Base-by-base conservation (phyloP, 2,329 filamentous ascomycete species). In the Hirsutella thompsonii region DNA sequence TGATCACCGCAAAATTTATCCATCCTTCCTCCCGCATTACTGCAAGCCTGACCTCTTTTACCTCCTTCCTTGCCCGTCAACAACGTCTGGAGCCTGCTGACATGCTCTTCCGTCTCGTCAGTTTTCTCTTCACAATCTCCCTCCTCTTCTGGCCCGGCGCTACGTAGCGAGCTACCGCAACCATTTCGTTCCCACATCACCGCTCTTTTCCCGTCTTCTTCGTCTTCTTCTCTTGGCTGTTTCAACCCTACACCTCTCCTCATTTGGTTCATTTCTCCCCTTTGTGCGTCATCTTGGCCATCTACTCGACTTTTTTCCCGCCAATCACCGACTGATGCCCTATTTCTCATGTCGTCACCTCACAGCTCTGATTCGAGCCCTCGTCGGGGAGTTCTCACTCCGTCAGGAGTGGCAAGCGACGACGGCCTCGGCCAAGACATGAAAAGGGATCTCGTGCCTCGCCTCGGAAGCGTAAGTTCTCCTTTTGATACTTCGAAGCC, bases 321-420 rank as follows among this genome's bases (percentile, higher is more conserved):
- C 21, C 40, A 33, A 16, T 30, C 36, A 40, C 36, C 28, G 39
- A 38, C 2, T 19, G 8, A 8, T 34, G 20, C 26, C 21, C 33
- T 20, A 14, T 21, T 26, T 13, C 47, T 41, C 43, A 64, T 63
- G 61, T 52, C 59, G 40, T 43, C 53, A 39, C 42, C 53, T 23
- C 52, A 52, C 36, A 48, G 51, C 29, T 47, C 50, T 37, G 51
- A 44, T 16, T 53, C 55, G 23, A 52, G 57, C 39, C 49, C 56
- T 23, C 51, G 55, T 44, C 51, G 47, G 42, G 47, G 43, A 34
- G 41, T 46, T 16, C 37, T 51, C 20, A 34, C 45, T 13, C 41
- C 45, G 30, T 38, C 42, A 32, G 42, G 42, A 26, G 32, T 42
- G 42, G 37, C 42, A 23, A 51, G 52, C 28, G 51, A 52, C 26